A percentile compares a stretch with the other conserved stretches of the same genome.
Evolutionary conservation across 108 stramenopile species (phyloP).

Genomic region (Stephanodiscus triporus): DNA sequence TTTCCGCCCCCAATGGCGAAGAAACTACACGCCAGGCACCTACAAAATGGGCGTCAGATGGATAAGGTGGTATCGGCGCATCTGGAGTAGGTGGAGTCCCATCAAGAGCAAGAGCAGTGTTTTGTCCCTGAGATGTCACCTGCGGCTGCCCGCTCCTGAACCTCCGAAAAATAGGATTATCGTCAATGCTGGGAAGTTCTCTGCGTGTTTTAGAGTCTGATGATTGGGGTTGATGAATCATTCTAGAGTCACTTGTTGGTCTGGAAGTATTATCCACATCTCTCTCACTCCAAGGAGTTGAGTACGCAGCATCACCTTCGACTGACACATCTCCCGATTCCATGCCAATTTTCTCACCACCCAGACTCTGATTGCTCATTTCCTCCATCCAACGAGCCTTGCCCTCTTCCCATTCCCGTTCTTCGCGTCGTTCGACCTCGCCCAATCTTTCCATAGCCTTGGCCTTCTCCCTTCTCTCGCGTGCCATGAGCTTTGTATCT

Average conservation of each 20-base stretch:
- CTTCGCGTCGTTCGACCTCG: constrained; percentile 37
- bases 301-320: constrained; percentile 43
- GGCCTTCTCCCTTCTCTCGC: constrained; percentile 27
- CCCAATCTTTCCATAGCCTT: constrained; percentile 46
- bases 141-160: constrained; percentile 47
- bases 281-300: constrained; percentile 30
- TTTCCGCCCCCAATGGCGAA: constrained; percentile 62
- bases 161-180: constrained; percentile 75
- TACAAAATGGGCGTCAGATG: constrained; percentile 67
- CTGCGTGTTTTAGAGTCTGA: constrained; percentile 16
- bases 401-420: constrained; percentile 47
- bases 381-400: constrained; percentile 46
- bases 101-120: constrained; percentile 32
- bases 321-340: constrained; percentile 38
- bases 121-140: constrained; percentile 37
- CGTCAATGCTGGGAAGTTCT: constrained; percentile 58
- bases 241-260: background rate
- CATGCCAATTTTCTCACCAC: constrained; percentile 20
- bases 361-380: background rate
- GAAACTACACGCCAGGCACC: constrained; percentile 76
- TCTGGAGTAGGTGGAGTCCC: constrained; percentile 23
- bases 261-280: constrained; percentile 3
- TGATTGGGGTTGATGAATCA: background rate
- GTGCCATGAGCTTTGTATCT: constrained; percentile 37
- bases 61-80: constrained; percentile 61